phyloP scores from a whole-genome alignment of 768 basidiomycete genomes.

The Coprinellus micaceus region DNA sequence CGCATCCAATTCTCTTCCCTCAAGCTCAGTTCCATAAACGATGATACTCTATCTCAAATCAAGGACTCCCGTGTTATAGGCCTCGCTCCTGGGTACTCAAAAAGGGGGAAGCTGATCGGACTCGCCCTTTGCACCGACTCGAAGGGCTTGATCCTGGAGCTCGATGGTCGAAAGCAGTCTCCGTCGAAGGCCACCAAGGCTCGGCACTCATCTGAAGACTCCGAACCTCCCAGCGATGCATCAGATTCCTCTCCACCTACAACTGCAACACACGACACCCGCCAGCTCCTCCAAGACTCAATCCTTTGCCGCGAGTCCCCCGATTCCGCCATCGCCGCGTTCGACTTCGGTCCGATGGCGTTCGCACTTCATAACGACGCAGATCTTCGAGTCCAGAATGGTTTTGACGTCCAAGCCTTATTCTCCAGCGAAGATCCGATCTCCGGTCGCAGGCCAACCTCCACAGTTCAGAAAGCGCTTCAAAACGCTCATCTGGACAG shows the following conservation, averaged over 20 bases:
- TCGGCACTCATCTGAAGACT: slow-evolving; percentile 13
- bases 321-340: slow-evolving; percentile 43
- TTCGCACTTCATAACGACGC: slow-evolving; percentile 45
- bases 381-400: slow-evolving; percentile 41
- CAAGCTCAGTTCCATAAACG: slow-evolving; percentile 25
- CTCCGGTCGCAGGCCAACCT: slow-evolving; percentile 11
- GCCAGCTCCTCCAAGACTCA: slow-evolving; percentile 32
- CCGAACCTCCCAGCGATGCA: slow-evolving; percentile 7
- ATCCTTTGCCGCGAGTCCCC: slow-evolving; percentile 40
- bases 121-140: slow-evolving; percentile 43
- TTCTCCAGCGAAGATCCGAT: slow-evolving; percentile 25
- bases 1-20: slow-evolving; percentile 18
- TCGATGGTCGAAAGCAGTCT: slow-evolving; percentile 11
- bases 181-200: slow-evolving; percentile 11
- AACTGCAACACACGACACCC: slow-evolving; percentile 12
- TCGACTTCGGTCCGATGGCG: slow-evolving; percentile 49
- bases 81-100: slow-evolving; percentile 47
- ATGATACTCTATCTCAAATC: slow-evolving; percentile 18
- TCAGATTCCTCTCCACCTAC: not conserved
- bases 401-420: slow-evolving; percentile 57
- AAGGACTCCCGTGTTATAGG: slow-evolving; percentile 42
- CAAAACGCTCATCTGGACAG: not conserved
- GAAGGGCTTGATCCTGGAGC: slow-evolving; percentile 34
- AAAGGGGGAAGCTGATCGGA: slow-evolving; percentile 37
- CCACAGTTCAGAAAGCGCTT: not conserved